These are phyloP conservation scores for Thuidium tamariscinum DNA, from an alignment of 225 moss, liverwort and hornwort species.

Conservation along the genomic window DNA sequence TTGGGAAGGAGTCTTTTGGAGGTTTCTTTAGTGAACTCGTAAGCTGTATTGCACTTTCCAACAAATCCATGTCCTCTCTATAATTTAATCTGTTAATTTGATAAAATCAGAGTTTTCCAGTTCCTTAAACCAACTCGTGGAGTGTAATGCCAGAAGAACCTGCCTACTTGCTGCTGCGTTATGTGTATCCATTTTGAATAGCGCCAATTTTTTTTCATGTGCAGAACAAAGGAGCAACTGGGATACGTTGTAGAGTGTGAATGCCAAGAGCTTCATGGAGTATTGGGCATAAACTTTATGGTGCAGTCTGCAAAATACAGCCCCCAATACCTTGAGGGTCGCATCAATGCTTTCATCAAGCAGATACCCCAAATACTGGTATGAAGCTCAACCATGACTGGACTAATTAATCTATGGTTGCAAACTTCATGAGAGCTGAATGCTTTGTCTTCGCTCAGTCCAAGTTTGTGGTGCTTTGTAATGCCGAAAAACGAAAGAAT, in stretches of 20 bases:
- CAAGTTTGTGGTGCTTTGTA: not conserved
- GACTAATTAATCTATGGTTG: not conserved
- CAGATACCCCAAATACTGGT: conserved; percentile 39
- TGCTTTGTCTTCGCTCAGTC: not conserved
- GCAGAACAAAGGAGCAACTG: conserved; percentile 84
- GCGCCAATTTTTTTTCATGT: not conserved
- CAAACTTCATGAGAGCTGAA: not conserved
- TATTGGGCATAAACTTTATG: conserved; percentile 62
- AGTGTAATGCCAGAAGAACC: not conserved
- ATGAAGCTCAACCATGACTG: not conserved
- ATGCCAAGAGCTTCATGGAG: conserved; percentile 33
- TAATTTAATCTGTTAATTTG: not conserved
- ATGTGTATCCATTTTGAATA: not conserved
- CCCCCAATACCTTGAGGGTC: conserved; percentile 49
- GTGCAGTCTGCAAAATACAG: conserved; percentile 75
- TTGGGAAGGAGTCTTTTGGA: not conserved
- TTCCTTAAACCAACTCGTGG: not conserved
- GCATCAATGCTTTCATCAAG: conserved; percentile 53
- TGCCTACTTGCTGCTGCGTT: not conserved
- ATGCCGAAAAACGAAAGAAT: not conserved
- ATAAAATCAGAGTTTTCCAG: not conserved
- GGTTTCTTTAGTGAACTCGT: not conserved
- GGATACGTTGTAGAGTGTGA: conserved; percentile 69
- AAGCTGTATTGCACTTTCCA: not conserved
- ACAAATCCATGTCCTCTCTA: not conserved